phyloP scores from a whole-genome alignment of 2,329 filamentous ascomycete genomes.

The Bipolaris sorokiniana region DNA sequence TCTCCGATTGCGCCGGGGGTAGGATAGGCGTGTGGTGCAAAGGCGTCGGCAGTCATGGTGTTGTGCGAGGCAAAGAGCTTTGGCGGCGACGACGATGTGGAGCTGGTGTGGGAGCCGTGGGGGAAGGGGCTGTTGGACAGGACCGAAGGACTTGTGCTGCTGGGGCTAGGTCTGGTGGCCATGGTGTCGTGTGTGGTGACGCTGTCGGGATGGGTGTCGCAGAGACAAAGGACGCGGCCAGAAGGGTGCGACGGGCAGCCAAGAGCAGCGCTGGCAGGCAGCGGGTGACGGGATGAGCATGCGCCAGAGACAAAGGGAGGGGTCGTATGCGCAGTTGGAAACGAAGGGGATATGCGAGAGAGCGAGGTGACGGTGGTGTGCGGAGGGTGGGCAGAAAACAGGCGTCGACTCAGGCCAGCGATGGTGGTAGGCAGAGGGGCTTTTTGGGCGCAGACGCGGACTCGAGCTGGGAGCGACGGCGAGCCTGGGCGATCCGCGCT shows the following conservation, averaged over 20 bases:
- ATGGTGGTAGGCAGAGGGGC: slow-evolving; percentile 25
- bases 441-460: slow-evolving; percentile 32
- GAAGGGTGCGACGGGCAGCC: slow-evolving; percentile 1
- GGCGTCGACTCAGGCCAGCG: slow-evolving; percentile 35
- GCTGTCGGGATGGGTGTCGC: slow-evolving; percentile 33
- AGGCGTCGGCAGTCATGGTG: slow-evolving; percentile 51
- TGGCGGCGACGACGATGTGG: slow-evolving; percentile 50
- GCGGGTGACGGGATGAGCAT: slow-evolving; percentile 16
- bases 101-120: slow-evolving; percentile 50
- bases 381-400: slow-evolving; percentile 29
- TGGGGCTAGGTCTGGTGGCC: slow-evolving; percentile 52
- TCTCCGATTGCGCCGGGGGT: slow-evolving; percentile 51
- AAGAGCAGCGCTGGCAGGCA: slow-evolving; percentile 4
- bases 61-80: slow-evolving; percentile 44
- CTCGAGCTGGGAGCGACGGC: slow-evolving; percentile 20
- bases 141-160: slow-evolving; percentile 50
- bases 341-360: background rate
- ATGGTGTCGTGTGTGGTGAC: slow-evolving; percentile 46
- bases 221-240: slow-evolving; percentile 41
- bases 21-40: slow-evolving; percentile 49
- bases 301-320: slow-evolving; percentile 13
- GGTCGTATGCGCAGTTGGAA: slow-evolving; percentile 7
- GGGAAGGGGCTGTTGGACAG: slow-evolving; percentile 49
- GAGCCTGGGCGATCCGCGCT: slow-evolving; percentile 24
- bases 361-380: slow-evolving; percentile 4